Evolutionary conservation across 1,284 basidiomycete species (phyloP), one percentile per base, ranked within the genome.

Genomic region (Sporisorium iseilematis-ciliati): DNA sequence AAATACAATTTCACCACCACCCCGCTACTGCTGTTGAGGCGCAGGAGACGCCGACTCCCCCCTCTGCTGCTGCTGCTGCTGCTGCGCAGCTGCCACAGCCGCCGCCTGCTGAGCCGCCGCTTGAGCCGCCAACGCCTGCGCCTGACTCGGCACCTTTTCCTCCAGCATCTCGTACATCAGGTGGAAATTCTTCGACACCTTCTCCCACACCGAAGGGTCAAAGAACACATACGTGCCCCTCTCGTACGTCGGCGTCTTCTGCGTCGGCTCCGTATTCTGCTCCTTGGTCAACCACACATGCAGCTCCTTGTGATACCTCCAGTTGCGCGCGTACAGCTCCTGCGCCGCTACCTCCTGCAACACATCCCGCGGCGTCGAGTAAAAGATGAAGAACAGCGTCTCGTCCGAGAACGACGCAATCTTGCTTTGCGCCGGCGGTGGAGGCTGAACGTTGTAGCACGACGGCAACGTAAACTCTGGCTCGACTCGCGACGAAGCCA

Each of bases 321-420:
- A 99, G 87, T 96, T 96, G 77, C 96, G 91, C 86, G 94, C 93
- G 88, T 92, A 97, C 92, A 99, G 88, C 88, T 98, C 96, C 85
- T 94, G 92, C 46, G 95, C 94, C 14, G 96, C 96, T 52, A 95
- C 90, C 87, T 98, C 95, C 86, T 99, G 96, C 73, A 97, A 88
- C 33, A 92, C 91, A 87, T 99, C 96, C 81, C 94, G 88, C 61
- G 96, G 94, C 86, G 91, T 92, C 66, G 93, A 92, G 87, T 99
- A 99, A 88, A 99, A 99, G 90, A 97, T 96, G 89, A 94, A 97
- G 87, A 99, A 98, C 41, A 99, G 87, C 29, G 96, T 98, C 87
- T 99, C 96, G 86, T 99, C 96, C 83, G 92, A 92, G 86, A 99
- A 97, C 72, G 92, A 91, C 10, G 89, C 89, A 33, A 93, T 92